Percentiles rank a stretch among this genome's conserved stretches.
Conservation (phyloP, 148 eudicot species). For the Limonium bicolor region DNA sequence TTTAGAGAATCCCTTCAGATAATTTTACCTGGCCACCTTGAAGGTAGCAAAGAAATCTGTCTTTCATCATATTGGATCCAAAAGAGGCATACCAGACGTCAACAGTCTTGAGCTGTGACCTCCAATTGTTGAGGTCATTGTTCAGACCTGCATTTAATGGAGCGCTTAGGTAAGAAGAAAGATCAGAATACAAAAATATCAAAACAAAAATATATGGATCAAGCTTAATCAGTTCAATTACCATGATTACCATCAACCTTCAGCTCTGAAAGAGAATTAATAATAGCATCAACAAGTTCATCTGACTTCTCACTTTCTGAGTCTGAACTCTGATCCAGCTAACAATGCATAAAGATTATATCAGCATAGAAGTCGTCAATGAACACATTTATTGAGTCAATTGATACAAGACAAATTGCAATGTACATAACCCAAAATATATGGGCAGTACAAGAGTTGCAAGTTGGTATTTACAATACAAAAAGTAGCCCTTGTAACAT, state of each 20-base stretch:
- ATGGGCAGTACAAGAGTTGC: no score
- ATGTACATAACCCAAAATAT: no score
- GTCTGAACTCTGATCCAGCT: slow-evolving; percentile 39
- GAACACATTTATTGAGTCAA: no score
- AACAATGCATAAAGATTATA: slow-evolving; percentile 5
- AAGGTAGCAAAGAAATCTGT: slow-evolving; percentile 79
- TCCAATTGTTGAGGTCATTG: slow-evolving; percentile 44
- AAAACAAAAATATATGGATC: neutral
- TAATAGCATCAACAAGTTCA: slow-evolving; percentile 34
- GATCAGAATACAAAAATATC: neutral
- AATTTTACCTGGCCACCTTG: slow-evolving; percentile 83
- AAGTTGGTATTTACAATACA: no score
- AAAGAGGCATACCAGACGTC: slow-evolving; percentile 81
- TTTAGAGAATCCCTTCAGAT: no score
- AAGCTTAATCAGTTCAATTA: slow-evolving; percentile 8
- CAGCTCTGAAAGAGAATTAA: slow-evolving; percentile 49
- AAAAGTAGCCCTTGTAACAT: no score
- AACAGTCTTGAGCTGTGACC: slow-evolving; percentile 39
- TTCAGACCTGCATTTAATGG: slow-evolving; percentile 24
- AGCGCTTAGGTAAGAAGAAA: neutral
- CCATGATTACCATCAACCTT: slow-evolving; percentile 33
- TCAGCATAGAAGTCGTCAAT: no score
- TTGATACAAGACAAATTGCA: no score
- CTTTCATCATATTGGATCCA: slow-evolving; percentile 81
- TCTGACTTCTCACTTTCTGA: slow-evolving; percentile 44